Evolutionary conservation across 164 flowering plant species (phyloP).

Genomic region (Cinnamomum chago): DNA sequence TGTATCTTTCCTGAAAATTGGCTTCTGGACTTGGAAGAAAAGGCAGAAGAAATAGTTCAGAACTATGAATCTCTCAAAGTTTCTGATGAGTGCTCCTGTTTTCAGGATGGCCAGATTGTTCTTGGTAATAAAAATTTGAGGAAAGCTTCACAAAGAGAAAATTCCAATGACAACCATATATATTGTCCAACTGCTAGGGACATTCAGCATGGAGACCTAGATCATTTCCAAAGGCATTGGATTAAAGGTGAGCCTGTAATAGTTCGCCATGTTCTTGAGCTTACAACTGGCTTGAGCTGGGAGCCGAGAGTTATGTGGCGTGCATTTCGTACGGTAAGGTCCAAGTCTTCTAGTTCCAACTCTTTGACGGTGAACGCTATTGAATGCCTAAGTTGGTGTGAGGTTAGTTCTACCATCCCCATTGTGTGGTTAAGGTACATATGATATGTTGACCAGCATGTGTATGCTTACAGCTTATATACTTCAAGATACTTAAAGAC

Average conservation of each 20-base stretch:
- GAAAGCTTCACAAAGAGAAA: conserved; percentile 65
- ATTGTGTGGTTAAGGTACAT: not conserved
- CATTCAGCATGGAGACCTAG: conserved; percentile 42
- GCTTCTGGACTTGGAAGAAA: conserved; percentile 36
- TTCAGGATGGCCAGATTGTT: conserved; percentile 17
- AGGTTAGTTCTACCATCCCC: conserved; percentile 34
- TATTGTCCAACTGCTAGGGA: conserved; percentile 60
- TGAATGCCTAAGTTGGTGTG: conserved; percentile 76
- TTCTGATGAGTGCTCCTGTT: conserved; percentile 36
- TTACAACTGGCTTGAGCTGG: conserved; percentile 80
- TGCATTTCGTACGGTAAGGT: conserved; percentile 56
- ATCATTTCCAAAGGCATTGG: conserved; percentile 90
- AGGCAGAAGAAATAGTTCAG: conserved; percentile 42
- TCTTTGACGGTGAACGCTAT: conserved; percentile 47
- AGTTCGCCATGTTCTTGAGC: conserved; percentile 68
- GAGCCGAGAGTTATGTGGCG: conserved; percentile 99
- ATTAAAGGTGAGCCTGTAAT: conserved; percentile 78
- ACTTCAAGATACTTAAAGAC: too few species aligned
- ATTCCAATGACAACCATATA: conserved; percentile 53
- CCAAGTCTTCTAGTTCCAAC: conserved; percentile 12
- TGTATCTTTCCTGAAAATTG: conserved; percentile 8
- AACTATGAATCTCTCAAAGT: conserved; percentile 14
- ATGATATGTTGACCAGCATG: too few species aligned
- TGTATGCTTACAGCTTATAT: too few species aligned
- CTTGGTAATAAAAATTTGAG: conserved; percentile 11